Conservation (phyloP, 768 basidiomycete genomes). For the Mycena alexandri region DNA sequence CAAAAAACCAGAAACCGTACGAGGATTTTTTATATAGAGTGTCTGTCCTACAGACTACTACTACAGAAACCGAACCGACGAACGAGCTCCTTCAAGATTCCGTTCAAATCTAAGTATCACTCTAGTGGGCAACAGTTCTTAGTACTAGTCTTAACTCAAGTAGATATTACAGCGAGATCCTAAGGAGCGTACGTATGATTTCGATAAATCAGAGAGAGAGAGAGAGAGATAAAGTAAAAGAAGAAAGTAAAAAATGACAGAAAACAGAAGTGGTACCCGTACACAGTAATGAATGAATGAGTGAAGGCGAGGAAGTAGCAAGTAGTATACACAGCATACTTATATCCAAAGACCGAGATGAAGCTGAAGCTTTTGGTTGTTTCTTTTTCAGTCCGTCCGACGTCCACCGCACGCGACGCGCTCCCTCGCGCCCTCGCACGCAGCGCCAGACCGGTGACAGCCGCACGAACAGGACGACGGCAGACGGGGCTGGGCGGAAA, state of each 20-base stretch:
- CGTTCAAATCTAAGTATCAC: no score
- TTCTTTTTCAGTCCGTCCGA: slow-evolving; percentile 18
- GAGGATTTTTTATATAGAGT: no score
- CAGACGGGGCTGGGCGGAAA: background rate
- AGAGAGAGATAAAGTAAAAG: background rate
- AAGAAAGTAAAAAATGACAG: background rate
- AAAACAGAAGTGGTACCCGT: background rate
- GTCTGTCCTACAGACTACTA: no score
- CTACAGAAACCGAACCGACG: no score
- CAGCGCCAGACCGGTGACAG: background rate
- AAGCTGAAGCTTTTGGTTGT: background rate
- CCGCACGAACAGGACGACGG: background rate
- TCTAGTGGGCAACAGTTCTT: no score
- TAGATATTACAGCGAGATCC: no score
- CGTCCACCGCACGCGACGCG: background rate
- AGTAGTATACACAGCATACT: slow-evolving; percentile 18
- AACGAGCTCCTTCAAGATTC: no score
- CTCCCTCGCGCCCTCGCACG: background rate
- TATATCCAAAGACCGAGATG: slow-evolving; percentile 26
- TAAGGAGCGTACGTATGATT: background rate
- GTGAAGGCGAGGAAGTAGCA: background rate
- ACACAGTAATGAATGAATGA: background rate
- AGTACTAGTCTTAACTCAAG: no score
- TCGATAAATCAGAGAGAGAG: background rate
- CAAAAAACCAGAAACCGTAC: no score